phyloP scores from a whole-genome alignment of 2,329 filamentous ascomycete species.

The Colletotrichum noveboracense region DNA sequence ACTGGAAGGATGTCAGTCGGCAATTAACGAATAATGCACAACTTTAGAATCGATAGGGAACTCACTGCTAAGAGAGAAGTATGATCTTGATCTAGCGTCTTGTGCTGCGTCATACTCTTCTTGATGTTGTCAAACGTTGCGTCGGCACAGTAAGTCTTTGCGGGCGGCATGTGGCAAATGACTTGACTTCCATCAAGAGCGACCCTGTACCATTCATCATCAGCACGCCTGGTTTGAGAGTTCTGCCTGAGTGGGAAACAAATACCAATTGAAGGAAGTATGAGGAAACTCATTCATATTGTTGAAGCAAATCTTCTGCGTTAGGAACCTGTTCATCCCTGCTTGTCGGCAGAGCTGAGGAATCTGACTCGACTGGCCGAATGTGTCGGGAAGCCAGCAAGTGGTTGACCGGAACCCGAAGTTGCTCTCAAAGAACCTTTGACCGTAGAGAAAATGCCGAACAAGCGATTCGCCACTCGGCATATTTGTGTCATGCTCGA shows the following conservation, averaged over 20 bases:
- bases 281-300: conserved; percentile 77
- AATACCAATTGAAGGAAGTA: conserved; percentile 70
- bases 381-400: conserved; percentile 75
- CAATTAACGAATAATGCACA: not conserved
- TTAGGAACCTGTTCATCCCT: conserved; percentile 72
- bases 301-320: conserved; percentile 76
- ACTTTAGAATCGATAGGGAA: conserved; percentile 27
- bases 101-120: conserved; percentile 69
- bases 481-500: conserved; percentile 74
- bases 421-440: conserved; percentile 70
- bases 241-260: too few relatives aligned
- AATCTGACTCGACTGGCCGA: conserved; percentile 71
- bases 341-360: conserved; percentile 70
- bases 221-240: too few relatives aligned
- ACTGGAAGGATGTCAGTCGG: conserved; percentile 30
- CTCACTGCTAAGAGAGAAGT: conserved; percentile 61
- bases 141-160: conserved; percentile 70
- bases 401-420: conserved; percentile 69
- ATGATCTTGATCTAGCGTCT: conserved; percentile 69
- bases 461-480: conserved; percentile 71
- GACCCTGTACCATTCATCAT: conserved; percentile 37
- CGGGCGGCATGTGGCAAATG: conserved; percentile 71
- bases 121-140: conserved; percentile 71
- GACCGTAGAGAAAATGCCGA: conserved; percentile 71
- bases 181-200: conserved; percentile 72